Evolutionary conservation across 495 filamentous ascomycete genomes (phyloP).

Genomic region (Aspergillus cavernicola): DNA sequence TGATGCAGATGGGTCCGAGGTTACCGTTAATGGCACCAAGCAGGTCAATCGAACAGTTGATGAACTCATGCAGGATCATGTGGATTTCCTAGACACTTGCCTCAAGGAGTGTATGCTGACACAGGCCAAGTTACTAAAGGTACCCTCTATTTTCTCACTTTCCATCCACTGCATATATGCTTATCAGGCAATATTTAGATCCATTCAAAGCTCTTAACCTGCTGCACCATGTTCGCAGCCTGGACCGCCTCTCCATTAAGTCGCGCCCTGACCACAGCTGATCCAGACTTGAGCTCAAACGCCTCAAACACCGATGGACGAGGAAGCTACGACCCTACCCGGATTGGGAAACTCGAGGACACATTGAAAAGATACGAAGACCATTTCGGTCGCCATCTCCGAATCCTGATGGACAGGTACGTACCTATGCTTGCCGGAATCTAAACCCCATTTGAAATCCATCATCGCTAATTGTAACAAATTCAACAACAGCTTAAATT

Average conservation of each 20-base stretch:
- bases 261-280: slow-evolving; percentile 70
- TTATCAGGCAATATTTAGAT: slow-evolving; percentile 57
- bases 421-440: not conserved
- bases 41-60: slow-evolving; percentile 82
- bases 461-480: not conserved
- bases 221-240: slow-evolving; percentile 86
- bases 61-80: slow-evolving; percentile 98
- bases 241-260: slow-evolving; percentile 74
- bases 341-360: slow-evolving; percentile 76
- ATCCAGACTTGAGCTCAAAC: slow-evolving; percentile 63
- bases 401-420: slow-evolving; percentile 81
- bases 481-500: slow-evolving; percentile 58
- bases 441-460: not conserved
- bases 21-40: slow-evolving; percentile 42
- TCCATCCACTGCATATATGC: not conserved
- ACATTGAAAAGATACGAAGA: slow-evolving; percentile 83
- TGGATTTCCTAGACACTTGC: slow-evolving; percentile 96
- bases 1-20: slow-evolving; percentile 50
- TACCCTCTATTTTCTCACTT: slow-evolving; percentile 32
- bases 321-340: slow-evolving; percentile 55
- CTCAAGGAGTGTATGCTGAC: slow-evolving; percentile 99
- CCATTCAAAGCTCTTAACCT: slow-evolving; percentile 89
- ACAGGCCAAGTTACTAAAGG: slow-evolving; percentile 86
- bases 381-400: slow-evolving; percentile 85
- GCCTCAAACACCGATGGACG: slow-evolving; percentile 32